Percentiles rank a stretch among this genome's conserved stretches.
phyloP scores from a whole-genome alignment of 2,329 filamentous ascomycete species.

The Rutstroemia sp. region DNA sequence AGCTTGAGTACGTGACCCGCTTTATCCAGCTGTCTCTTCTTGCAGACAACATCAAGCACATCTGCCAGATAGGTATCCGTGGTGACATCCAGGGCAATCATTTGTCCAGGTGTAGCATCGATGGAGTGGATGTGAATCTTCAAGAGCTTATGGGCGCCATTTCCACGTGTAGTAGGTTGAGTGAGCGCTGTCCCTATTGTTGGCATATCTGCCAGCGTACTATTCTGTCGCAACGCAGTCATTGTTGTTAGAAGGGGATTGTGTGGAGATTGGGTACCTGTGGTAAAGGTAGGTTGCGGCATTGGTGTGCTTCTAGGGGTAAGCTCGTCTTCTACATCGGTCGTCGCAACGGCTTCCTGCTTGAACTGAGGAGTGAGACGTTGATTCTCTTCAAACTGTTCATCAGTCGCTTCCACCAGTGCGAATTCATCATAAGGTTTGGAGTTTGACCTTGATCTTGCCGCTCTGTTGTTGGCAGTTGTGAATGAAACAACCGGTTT shows the following conservation, averaged over 20 bases:
- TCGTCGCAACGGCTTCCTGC: slow-evolving; percentile 38
- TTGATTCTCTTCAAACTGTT: slow-evolving; percentile 64
- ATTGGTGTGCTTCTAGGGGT: slow-evolving; percentile 31
- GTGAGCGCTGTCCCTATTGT: slow-evolving; percentile 30
- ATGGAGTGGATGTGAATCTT: slow-evolving; percentile 64
- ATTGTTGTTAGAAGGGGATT: slow-evolving; percentile 57
- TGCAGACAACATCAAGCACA: slow-evolving; percentile 70
- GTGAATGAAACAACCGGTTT: slow-evolving; percentile 72
- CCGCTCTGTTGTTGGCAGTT: slow-evolving; percentile 67
- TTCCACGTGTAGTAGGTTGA: slow-evolving; percentile 32
- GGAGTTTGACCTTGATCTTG: slow-evolving; percentile 55
- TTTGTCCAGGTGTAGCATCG: slow-evolving; percentile 64
- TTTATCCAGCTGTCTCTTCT: slow-evolving; percentile 72
- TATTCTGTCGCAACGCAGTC: slow-evolving; percentile 43
- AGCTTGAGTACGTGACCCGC: slow-evolving; percentile 73
- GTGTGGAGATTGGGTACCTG: slow-evolving; percentile 34
- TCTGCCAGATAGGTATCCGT: slow-evolving; percentile 80
- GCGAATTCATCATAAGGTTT: slow-evolving; percentile 80
- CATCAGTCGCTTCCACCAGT: slow-evolving; percentile 62
- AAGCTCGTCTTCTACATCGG: slow-evolving; percentile 36
- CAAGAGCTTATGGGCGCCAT: slow-evolving; percentile 61
- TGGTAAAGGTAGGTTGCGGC: slow-evolving; percentile 17
- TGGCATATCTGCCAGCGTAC: slow-evolving; percentile 49
- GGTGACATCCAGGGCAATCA: slow-evolving; percentile 67
- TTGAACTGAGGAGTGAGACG: slow-evolving; percentile 59